Conservation (phyloP, 495 filamentous ascomycete genomes). For the Aeminium ludgeri region DNA sequence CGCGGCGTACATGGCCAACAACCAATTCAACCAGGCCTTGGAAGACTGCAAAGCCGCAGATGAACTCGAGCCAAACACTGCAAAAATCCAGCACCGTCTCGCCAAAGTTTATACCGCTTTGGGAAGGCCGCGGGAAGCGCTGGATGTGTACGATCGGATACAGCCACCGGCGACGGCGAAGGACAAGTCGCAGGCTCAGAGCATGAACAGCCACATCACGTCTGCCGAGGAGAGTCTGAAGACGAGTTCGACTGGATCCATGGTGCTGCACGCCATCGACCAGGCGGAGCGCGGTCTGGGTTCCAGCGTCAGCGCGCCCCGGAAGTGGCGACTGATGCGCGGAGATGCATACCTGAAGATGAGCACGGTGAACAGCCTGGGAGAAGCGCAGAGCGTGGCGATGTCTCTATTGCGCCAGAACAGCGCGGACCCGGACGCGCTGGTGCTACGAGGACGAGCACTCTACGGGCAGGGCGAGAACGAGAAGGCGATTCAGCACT, state of each 20-base stretch:
- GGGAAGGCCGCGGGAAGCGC: constrained; percentile 68
- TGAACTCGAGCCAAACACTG: constrained; percentile 62
- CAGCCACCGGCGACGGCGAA: constrained; percentile 60
- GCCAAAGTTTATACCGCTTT: constrained; percentile 76
- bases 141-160: constrained; percentile 60
- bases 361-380: constrained; percentile 71
- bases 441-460: constrained; percentile 74
- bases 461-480: constrained; percentile 87
- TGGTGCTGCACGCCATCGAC: constrained; percentile 83
- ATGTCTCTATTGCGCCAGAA: constrained; percentile 74
- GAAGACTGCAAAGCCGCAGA: constrained; percentile 69
- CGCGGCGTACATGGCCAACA: constrained; percentile 76
- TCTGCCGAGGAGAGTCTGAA: constrained; percentile 63
- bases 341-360: constrained; percentile 93
- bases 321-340: constrained; percentile 84
- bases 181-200: constrained; percentile 60
- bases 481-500: constrained; percentile 83
- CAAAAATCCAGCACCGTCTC: constrained; percentile 74
- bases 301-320: constrained; percentile 50
- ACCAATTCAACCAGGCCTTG: constrained; percentile 58
- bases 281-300: constrained; percentile 71
- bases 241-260: constrained; percentile 60
- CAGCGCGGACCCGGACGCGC: constrained; percentile 78
- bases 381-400: constrained; percentile 82
- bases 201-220: constrained; percentile 66